Percentiles rank a stretch among this genome's conserved stretches.
phyloP scores from a whole-genome alignment of 345 rosid genomes.

The Boechera stricta region DNA sequence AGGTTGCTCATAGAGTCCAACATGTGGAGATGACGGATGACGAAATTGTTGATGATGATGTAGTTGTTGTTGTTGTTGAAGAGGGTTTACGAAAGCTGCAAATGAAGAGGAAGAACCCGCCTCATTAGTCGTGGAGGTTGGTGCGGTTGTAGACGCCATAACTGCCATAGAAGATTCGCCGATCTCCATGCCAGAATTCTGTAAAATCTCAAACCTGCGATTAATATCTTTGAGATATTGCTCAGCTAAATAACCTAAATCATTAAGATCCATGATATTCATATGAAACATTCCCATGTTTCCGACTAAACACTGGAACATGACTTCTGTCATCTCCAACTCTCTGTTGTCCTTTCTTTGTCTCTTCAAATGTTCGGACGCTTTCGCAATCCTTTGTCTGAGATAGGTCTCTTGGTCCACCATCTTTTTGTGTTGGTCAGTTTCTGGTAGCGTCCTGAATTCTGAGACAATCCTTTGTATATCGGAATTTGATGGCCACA shows the following conservation, averaged over 20 bases:
- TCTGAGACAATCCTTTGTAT: constrained; percentile 34
- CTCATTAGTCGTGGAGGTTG: background rate
- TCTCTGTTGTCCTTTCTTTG: constrained; percentile 39
- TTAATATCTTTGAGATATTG: constrained; percentile 38
- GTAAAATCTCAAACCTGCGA: constrained; percentile 14
- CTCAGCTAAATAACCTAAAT: constrained; percentile 39
- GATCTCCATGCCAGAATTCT: background rate
- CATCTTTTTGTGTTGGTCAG: constrained; percentile 48
- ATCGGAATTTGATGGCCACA: constrained; percentile 12
- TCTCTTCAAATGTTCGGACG: constrained; percentile 22
- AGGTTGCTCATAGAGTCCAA: background rate
- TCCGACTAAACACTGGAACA: constrained; percentile 44
- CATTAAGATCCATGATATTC: constrained; percentile 46
- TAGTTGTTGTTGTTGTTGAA: background rate
- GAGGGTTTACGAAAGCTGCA: background rate
- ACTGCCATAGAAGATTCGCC: constrained; percentile 17
- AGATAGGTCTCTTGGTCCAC: constrained; percentile 46
- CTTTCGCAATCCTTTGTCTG: constrained; percentile 35
- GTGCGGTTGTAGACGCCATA: background rate
- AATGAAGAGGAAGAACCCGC: background rate
- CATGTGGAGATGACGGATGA: background rate
- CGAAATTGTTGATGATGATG: background rate
- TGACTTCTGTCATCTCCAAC: constrained; percentile 45
- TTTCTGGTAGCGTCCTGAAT: constrained; percentile 35
- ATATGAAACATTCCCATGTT: constrained; percentile 20